Evolutionary conservation across 139 green algal species (phyloP).

Genomic region (Micromonas pusilla): DNA sequence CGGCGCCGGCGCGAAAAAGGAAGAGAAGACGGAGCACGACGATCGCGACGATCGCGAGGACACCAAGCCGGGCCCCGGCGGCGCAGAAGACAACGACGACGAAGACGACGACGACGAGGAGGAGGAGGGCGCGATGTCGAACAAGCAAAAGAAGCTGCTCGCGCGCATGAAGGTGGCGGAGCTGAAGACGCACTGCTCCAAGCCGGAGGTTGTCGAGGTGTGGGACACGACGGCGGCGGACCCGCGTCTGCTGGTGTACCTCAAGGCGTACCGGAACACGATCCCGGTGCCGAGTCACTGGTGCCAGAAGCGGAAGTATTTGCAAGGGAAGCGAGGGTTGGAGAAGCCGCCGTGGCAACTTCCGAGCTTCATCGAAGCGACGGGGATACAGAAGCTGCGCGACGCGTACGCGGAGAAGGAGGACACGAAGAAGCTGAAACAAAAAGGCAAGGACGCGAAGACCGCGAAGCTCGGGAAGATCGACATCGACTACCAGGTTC

Average conservation of each 20-base stretch:
- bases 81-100: neutral
- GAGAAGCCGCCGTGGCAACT: conserved; percentile 98
- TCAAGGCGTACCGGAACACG: conserved; percentile 91
- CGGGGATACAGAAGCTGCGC: conserved; percentile 90
- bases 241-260: conserved; percentile 80
- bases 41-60: neutral
- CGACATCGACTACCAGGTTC: conserved; percentile 95
- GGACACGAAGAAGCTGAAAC: conserved; percentile 79
- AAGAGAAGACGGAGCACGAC: neutral
- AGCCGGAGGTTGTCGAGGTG: conserved; percentile 63
- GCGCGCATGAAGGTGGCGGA: neutral
- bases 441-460: conserved; percentile 60
- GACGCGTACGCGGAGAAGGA: conserved; percentile 65
- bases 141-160: neutral
- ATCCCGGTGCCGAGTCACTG: conserved; percentile 91
- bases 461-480: conserved; percentile 89
- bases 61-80: no score
- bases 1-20: neutral
- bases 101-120: neutral
- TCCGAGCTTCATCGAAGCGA: conserved; percentile 93
- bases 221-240: conserved; percentile 93
- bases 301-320: conserved; percentile 93
- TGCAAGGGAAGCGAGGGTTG: conserved; percentile 86
- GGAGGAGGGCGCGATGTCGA: neutral
- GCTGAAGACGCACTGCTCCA: neutral